Evolutionary conservation across 1,284 basidiomycete genomes (phyloP).

Genomic region (Moniliella sp.): DNA sequence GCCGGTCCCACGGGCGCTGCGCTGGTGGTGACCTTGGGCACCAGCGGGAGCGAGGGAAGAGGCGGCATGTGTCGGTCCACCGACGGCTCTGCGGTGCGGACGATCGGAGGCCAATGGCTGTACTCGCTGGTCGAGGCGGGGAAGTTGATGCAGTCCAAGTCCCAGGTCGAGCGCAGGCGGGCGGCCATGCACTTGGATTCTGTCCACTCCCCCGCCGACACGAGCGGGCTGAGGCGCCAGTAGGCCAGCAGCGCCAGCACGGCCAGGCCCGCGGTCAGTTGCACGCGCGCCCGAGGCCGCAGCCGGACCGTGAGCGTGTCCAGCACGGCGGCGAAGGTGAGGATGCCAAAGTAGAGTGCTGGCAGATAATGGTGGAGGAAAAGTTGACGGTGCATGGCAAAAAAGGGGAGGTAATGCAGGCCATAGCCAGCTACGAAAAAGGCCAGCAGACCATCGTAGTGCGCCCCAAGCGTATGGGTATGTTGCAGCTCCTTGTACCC

Average conservation of each 20-base stretch:
- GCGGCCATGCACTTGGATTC: conserved; percentile 52
- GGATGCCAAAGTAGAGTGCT: conserved; percentile 75
- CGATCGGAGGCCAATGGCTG: conserved; percentile 9
- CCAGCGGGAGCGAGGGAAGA: neutral
- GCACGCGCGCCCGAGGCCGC: conserved; percentile 52
- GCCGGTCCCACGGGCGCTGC: neutral
- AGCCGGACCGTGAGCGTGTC: conserved; percentile 63
- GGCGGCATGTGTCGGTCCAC: neutral
- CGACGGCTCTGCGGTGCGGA: conserved; percentile 3
- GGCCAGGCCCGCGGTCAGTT: conserved; percentile 53
- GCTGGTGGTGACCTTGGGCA: neutral
- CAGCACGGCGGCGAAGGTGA: conserved; percentile 56
- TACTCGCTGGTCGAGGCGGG: conserved; percentile 12
- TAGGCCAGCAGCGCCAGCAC: conserved; percentile 58
- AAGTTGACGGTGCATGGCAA: conserved; percentile 78
- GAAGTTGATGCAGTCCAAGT: conserved; percentile 58
- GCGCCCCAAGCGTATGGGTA: conserved; percentile 47
- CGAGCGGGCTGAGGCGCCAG: conserved; percentile 56
- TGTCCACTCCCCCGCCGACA: conserved; percentile 75
- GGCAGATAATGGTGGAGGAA: conserved; percentile 95
- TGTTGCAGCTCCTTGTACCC: conserved; percentile 75
- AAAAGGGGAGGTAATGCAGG: conserved; percentile 90
- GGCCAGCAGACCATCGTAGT: conserved; percentile 71
- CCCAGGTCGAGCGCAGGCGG: conserved; percentile 77
- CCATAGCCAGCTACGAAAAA: conserved; percentile 83